Conservation (phyloP, 2,329 filamentous ascomycete genomes). For the Diaporthe vexans region DNA sequence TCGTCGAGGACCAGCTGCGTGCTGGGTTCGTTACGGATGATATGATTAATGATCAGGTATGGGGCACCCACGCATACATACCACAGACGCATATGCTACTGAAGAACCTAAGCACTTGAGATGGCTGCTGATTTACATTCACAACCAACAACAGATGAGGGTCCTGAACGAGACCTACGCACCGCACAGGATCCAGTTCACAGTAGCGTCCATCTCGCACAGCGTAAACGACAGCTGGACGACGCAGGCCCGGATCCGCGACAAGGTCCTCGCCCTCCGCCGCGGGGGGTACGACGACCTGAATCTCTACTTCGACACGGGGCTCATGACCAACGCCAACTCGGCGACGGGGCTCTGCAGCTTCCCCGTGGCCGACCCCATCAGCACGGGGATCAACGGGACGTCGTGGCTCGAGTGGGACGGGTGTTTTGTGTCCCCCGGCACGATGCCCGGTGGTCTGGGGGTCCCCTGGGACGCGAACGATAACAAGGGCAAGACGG, state of each 20-base stretch:
- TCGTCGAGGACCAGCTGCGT: conserved; percentile 11
- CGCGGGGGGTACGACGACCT: conserved; percentile 5
- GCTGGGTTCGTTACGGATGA: conserved; percentile 5
- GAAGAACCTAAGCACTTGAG: background rate
- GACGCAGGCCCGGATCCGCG: conserved; percentile 1
- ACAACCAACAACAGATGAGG: background rate
- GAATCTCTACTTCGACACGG: conserved; percentile 16
- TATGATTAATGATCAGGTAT: background rate
- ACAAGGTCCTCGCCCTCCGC: conserved; percentile 10
- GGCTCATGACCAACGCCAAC: conserved; percentile 17
- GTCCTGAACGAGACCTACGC: conserved; percentile 1
- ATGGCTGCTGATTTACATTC: background rate
- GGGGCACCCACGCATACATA: background rate
- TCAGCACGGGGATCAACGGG: conserved; percentile 6
- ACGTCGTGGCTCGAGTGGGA: conserved; percentile 15
- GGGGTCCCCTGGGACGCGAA: background rate
- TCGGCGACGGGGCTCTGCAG: conserved; percentile 16
- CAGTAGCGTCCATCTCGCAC: background rate
- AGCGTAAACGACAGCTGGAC: conserved; percentile 18
- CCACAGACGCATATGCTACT: background rate
- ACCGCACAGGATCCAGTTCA: conserved; percentile 10
- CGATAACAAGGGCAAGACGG: conserved; percentile 4
- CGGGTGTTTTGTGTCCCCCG: conserved; percentile 15
- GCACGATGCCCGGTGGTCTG: background rate
- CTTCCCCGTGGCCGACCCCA: background rate